Evolutionary conservation across 768 basidiomycete genomes (phyloP).

Genomic region (Tricholoma saponaceum): DNA sequence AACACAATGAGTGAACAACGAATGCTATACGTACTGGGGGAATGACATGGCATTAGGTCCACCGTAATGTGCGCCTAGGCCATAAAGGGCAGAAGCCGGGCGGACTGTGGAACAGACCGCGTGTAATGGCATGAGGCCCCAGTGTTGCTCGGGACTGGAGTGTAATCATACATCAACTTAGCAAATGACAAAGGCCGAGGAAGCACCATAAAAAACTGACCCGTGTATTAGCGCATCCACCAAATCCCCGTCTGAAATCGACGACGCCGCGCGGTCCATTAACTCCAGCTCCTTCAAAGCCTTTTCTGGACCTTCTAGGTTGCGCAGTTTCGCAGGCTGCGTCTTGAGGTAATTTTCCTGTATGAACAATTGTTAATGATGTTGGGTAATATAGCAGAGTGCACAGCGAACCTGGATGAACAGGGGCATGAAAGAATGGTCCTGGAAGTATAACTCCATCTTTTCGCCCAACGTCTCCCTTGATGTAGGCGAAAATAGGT

Average conservation of each 20-base stretch:
- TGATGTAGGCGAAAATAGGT: conserved; percentile 79
- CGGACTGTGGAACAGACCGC: conserved; percentile 86
- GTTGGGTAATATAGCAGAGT: neutral
- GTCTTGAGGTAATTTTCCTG: conserved; percentile 97
- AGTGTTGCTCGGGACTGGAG: conserved; percentile 85
- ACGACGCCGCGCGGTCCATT: conserved; percentile 85
- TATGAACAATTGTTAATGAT: neutral
- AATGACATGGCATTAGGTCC: conserved; percentile 69
- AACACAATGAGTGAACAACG: conserved; percentile 1
- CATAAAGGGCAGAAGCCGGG: conserved; percentile 84
- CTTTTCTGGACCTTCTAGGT: conserved; percentile 59
- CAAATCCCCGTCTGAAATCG: conserved; percentile 92
- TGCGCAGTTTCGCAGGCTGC: conserved; percentile 57
- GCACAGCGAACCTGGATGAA: conserved; percentile 74
- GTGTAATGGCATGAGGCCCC: conserved; percentile 92
- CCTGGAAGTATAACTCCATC: conserved; percentile 96
- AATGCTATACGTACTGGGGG: conserved; percentile 62
- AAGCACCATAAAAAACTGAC: conserved; percentile 36
- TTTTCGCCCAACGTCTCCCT: conserved; percentile 85
- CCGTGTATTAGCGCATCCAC: conserved; percentile 93
- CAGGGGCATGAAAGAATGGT: conserved; percentile 89
- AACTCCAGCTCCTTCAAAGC: conserved; percentile 70
- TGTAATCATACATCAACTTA: neutral
- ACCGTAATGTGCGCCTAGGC: conserved; percentile 60
- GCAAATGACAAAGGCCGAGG: neutral